phyloP scores from a whole-genome alignment of 164 flowering plant species.

The Nelumbo lutea region DNA sequence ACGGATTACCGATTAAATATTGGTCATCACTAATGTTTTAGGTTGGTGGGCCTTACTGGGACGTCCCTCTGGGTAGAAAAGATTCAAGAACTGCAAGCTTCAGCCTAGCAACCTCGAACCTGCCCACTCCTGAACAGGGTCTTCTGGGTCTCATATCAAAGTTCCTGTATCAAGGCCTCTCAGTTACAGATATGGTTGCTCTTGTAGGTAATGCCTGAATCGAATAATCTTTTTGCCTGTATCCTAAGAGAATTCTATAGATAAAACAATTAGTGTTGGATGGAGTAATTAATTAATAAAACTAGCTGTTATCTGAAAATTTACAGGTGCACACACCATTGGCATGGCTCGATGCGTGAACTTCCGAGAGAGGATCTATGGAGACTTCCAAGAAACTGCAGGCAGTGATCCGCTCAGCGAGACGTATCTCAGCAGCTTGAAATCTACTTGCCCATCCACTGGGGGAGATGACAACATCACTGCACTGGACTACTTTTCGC shows the following conservation, averaged over 20 bases:
- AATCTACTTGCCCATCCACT: slow-evolving; percentile 48
- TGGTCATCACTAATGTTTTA: slow-evolving; percentile 13
- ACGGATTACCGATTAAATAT: neutral
- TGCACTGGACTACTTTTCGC: slow-evolving; percentile 71
- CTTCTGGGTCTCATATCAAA: slow-evolving; percentile 49
- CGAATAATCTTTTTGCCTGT: too few species aligned
- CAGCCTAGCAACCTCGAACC: slow-evolving; percentile 18
- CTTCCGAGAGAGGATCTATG: slow-evolving; percentile 47
- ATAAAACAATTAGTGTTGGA: too few species aligned
- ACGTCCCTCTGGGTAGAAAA: slow-evolving; percentile 75
- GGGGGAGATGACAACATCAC: slow-evolving; percentile 50
- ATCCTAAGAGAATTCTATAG: too few species aligned
- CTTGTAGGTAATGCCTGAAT: slow-evolving; percentile 52
- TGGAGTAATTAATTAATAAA: too few species aligned
- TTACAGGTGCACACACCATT: too few species aligned
- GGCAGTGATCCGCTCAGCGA: slow-evolving; percentile 29
- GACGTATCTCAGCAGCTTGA: slow-evolving; percentile 41
- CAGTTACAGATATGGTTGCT: slow-evolving; percentile 86
- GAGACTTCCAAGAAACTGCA: slow-evolving; percentile 51
- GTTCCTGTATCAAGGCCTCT: slow-evolving; percentile 20
- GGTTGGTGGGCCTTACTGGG: slow-evolving; percentile 98
- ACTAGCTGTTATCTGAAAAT: slow-evolving; percentile 22
- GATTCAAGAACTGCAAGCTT: too few species aligned
- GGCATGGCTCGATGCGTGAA: too few species aligned
- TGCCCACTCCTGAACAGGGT: slow-evolving; percentile 57